phyloP scores from a whole-genome alignment of 345 rosid genomes.

The Melaleuca quinquenervia region DNA sequence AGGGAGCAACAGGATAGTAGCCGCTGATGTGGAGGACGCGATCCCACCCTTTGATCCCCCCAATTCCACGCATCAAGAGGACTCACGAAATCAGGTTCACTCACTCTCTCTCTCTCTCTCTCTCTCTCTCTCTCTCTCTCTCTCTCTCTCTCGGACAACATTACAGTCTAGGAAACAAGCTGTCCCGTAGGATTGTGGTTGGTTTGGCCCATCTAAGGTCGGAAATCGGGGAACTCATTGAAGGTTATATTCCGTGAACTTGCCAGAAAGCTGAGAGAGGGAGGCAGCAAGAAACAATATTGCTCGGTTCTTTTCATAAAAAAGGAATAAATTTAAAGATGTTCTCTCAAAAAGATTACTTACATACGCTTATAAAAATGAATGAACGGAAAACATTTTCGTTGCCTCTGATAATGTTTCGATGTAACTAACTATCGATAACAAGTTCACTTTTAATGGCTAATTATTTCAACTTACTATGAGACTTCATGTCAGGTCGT shows the following conservation, averaged over 20 bases:
- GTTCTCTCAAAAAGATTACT: too few relatives aligned
- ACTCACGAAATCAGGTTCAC: not conserved
- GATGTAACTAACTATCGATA: too few relatives aligned
- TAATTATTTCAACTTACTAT: not conserved
- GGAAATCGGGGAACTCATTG: not conserved
- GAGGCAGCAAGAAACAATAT: not conserved
- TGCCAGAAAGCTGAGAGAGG: not conserved
- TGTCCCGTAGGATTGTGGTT: not conserved
- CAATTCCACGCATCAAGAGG: not conserved
- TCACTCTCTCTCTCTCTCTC: not conserved
- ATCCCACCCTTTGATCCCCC: not conserved
- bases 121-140: not conserved
- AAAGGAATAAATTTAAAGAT: too few relatives aligned
- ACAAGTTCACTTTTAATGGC: too few relatives aligned
- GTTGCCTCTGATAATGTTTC: too few relatives aligned
- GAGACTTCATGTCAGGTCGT: not conserved
- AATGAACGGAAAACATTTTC: too few relatives aligned
- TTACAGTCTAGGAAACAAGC: not conserved
- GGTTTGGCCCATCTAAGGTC: not conserved
- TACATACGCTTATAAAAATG: too few relatives aligned
- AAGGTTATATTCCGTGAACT: not conserved
- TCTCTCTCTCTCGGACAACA: too few relatives aligned
- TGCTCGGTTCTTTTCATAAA: too few relatives aligned
- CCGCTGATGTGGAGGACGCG: constrained; percentile 10
- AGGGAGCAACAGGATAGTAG: constrained; percentile 25